Evolutionary conservation across 371 early-diverging fungal genomes (phyloP).

Genomic region (Choanephora cucurbitarum): DNA sequence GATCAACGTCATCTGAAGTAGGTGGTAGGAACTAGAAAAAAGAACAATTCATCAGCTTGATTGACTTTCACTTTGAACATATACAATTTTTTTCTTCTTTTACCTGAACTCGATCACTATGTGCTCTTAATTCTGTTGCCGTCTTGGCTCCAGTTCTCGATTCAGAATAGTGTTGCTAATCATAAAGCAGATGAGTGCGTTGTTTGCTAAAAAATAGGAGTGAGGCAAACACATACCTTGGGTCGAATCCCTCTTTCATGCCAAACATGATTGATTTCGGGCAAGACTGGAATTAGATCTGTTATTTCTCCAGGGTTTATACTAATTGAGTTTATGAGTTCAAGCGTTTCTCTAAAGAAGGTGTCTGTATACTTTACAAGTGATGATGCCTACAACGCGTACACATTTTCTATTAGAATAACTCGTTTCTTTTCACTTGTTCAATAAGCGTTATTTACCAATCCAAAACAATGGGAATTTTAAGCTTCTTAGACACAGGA

Average conservation of each 20-base stretch:
- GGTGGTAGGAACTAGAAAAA: slow-evolving; percentile 39
- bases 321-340: too few species aligned
- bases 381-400: slow-evolving; percentile 40
- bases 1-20: slow-evolving; percentile 48
- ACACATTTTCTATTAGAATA: neutral
- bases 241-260: slow-evolving; percentile 42
- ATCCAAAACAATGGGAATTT: slow-evolving; percentile 49
- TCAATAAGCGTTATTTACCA: slow-evolving; percentile 44
- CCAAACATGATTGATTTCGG: slow-evolving; percentile 47
- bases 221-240: slow-evolving; percentile 26
- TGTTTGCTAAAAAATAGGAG: neutral
- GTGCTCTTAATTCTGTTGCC: slow-evolving; percentile 43
- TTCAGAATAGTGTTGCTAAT: slow-evolving; percentile 56
- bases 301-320: slow-evolving; percentile 37
- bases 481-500: slow-evolving; percentile 44
- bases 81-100: too few species aligned
- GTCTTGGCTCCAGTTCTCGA: slow-evolving; percentile 40
- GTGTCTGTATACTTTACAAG: slow-evolving; percentile 17
- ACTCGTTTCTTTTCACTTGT: too few species aligned
- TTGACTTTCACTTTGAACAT: too few species aligned
- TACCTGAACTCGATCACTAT: slow-evolving; percentile 40
- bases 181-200: neutral
- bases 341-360: too few species aligned
- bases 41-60: too few species aligned
- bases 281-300: slow-evolving; percentile 27